Evolutionary conservation across 345 rosid genomes (phyloP), one percentile per base, ranked within the genome.

Genomic region (Citrus sp.): DNA sequence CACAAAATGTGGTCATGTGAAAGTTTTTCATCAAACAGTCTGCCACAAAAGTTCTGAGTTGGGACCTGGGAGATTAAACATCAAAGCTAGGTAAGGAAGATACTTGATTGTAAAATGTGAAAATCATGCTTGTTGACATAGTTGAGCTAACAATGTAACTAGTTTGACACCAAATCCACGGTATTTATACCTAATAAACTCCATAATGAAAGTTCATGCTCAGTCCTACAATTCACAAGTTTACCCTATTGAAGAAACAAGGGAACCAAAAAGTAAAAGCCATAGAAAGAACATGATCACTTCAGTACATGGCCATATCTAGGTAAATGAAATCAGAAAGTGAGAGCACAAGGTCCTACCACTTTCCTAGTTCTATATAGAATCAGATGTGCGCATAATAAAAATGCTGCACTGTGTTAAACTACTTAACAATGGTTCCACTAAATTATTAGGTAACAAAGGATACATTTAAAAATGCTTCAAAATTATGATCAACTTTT

Each of bases 371-470:
- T 77, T 49, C 42, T 56, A 34, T 32, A 54, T 27, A 54, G 77
- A 81, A 62, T 49, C 76, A 70, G 38, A n/a, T 73, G 46, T 46
- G 42, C 14, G 63, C 67, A 56, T 64, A 12, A 22, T 54, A 72
- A 38, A 78, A 76, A 73, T 61, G 61, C 76, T 37, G 3, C 19
- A 40, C 73, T 34, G 40, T 56, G 21, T 63, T 59, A 69, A 82
- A 64, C 70, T 40, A 66, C 56, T 73, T 24, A 4, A 9, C 42
- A 32, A 61, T 30, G 70, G 83, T 68, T 54, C 75, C 81, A 32
- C 51, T 32, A 49, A 46, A 82, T 79, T 68, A 84, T 81, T 82
- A 82, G 75, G 71, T 68, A 56, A 78, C 82, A 76, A 87, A 22
- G 79, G 73, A 58, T 2, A 64, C 62, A 65, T 75, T 79, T 69